Evolutionary conservation across 176 grass and related monocot species (phyloP), one percentile per base, ranked within the genome.

Genomic region (Triticum monococcum): DNA sequence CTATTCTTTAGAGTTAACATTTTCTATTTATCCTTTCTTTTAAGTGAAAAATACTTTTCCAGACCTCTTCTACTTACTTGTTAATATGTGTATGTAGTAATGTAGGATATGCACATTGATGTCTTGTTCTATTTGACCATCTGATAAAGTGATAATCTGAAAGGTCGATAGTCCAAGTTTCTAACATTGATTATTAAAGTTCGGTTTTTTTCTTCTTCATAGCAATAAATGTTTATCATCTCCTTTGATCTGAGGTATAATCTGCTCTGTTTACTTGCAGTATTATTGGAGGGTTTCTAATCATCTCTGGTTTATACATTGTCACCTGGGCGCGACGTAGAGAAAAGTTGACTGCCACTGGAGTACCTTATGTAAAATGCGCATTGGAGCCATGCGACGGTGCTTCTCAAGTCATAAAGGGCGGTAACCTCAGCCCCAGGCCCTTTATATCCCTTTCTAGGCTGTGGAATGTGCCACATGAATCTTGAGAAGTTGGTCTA

Each of bases 241-340:
- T 84, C 17, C 48, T 91, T 76, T 89, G 9, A 60, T 86, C 54
- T 87, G 37, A 86, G 76, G 64, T 86, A 65, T 77, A 9, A 67
- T 28, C 5, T 80, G 72, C 30, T 33, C 54, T 83, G 24, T 92
- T 80, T 86, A 25, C 62, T 89, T 85, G 81, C 91, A 98, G 96
- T 80, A 91, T 98, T 86, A 88, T 88, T 84, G 96, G 96, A 43
- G 96, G 95, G n/a, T 75, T 95, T 92, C 84, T 95, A 67, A 97
- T 97, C 61, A 79, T 97, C 73, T 80, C 64, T 81, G 95, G 95
- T 84, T 86, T 97, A 84, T 97, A 97, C 64, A 82, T 97, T 80
- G 95, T 97, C 63, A 95, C 92, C 40, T 97, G 95, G 95, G 92
- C 92, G 10, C 84, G 92, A 18, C 81, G 89, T 89, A 89, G 57